phyloP scores from a whole-genome alignment of 306 rosid species.

The Mimosa bimucronata region DNA sequence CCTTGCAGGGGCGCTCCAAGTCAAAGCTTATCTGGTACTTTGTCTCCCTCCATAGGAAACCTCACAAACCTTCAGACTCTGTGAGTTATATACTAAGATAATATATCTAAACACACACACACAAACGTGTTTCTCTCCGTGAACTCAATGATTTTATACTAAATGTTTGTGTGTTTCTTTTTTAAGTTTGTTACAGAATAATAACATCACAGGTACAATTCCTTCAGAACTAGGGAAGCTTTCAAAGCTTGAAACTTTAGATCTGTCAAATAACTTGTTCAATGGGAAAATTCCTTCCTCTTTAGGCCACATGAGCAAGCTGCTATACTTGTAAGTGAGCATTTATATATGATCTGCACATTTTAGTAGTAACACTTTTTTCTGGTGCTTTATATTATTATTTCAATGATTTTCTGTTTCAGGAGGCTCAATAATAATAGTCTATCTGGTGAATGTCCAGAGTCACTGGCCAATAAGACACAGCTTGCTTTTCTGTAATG shows the following conservation, averaged over 20 bases:
- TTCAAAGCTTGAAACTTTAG: constrained; percentile 83
- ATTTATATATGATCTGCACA: not conserved
- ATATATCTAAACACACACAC: not conserved
- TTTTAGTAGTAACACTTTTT: not conserved
- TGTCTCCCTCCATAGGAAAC: constrained; percentile 92
- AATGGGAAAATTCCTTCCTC: constrained; percentile 69
- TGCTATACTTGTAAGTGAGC: constrained; percentile 76
- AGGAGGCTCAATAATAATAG: constrained; percentile 98
- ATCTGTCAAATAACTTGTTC: constrained; percentile 84
- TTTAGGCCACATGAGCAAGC: constrained; percentile 70
- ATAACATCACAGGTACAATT: constrained; percentile 81
- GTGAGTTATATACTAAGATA: constrained; percentile 53
- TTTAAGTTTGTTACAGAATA: constrained; percentile 88
- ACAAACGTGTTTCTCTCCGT: not conserved
- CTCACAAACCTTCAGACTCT: constrained; percentile 93
- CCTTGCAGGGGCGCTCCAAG: constrained; percentile 88
- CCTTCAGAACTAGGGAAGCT: constrained; percentile 81
- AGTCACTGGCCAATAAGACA: constrained; percentile 83
- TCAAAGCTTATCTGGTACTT: constrained; percentile 88
- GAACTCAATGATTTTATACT: not conserved
- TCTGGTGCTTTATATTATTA: not conserved
- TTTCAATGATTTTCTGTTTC: constrained; percentile 30
- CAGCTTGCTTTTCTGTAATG: constrained; percentile 87
- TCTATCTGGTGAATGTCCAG: constrained; percentile 75
- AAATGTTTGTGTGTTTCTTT: not conserved